Evolutionary conservation across 2,329 filamentous ascomycete species (phyloP).

Genomic region (Ceratocystis variospora): DNA sequence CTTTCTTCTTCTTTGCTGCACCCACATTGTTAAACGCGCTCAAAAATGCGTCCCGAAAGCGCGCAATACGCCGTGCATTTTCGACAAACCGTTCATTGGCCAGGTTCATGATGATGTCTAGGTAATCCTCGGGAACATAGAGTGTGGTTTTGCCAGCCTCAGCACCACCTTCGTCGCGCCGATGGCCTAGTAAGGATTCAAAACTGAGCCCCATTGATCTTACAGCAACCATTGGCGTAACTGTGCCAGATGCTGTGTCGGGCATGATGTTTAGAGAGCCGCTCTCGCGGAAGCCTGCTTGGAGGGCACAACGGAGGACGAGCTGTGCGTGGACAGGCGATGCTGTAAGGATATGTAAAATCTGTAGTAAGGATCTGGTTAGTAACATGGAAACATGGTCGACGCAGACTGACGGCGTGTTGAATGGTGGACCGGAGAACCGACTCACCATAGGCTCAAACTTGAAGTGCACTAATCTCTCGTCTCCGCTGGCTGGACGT

Average conservation of each 20-base stretch:
- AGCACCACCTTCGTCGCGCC: conserved; percentile 27
- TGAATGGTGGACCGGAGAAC: not conserved
- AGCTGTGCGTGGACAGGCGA: conserved; percentile 61
- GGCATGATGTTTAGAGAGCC: conserved; percentile 57
- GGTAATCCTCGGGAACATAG: conserved; percentile 51
- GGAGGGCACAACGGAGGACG: conserved; percentile 60
- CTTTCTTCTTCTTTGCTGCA: conserved; percentile 22
- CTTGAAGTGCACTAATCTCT: conserved; percentile 63
- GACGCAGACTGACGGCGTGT: not conserved
- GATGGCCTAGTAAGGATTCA: conserved; percentile 62
- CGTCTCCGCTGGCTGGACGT: conserved; percentile 23
- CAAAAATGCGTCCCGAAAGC: conserved; percentile 43
- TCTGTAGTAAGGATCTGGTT: conserved; percentile 38
- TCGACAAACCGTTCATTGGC: conserved; percentile 61
- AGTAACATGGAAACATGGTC: not conserved
- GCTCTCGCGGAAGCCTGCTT: conserved; percentile 79
- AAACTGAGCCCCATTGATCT: conserved; percentile 70
- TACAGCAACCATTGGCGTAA: conserved; percentile 65
- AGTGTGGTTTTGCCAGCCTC: conserved; percentile 31
- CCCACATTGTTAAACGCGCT: conserved; percentile 3
- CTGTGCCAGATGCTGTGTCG: conserved; percentile 22
- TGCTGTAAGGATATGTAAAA: conserved; percentile 72
- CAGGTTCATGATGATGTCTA: conserved; percentile 52
- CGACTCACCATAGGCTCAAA: conserved; percentile 81
- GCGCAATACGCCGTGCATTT: conserved; percentile 52